Percentiles rank a stretch among this genome's conserved stretches.
Evolutionary conservation across 345 rosid genomes (phyloP).

Genomic region (Erodium maritimum): DNA sequence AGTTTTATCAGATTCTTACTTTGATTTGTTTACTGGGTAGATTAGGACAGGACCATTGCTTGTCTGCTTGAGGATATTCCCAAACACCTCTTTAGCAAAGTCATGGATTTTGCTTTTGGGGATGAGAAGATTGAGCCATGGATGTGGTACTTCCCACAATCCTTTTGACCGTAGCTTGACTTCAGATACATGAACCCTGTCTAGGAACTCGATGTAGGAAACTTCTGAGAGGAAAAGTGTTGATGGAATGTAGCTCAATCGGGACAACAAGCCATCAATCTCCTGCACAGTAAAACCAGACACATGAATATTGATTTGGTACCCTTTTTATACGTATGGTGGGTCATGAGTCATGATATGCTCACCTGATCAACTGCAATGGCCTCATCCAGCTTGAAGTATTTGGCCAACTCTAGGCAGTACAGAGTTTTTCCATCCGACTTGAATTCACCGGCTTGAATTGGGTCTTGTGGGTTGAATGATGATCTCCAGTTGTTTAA

Average conservation of each 20-base stretch:
- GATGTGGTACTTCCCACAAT: constrained; percentile 95
- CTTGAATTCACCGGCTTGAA: constrained; percentile 63
- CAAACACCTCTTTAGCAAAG: constrained; percentile 69
- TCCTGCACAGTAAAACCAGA: constrained; percentile 42
- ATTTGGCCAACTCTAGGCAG: constrained; percentile 84
- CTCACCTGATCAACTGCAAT: constrained; percentile 44
- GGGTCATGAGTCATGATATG: constrained; percentile 10
- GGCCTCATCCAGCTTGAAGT: constrained; percentile 34
- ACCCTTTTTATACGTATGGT: neutral
- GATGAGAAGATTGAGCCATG: constrained; percentile 94
- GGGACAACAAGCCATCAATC: constrained; percentile 38
- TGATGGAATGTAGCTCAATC: constrained; percentile 52
- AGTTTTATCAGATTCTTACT: constrained; percentile 31
- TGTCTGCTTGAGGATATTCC: constrained; percentile 60
- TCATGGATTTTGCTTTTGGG: constrained; percentile 55
- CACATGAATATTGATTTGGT: neutral
- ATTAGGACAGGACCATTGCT: constrained; percentile 92
- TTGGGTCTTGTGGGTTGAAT: constrained; percentile 65
- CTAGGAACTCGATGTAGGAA: constrained; percentile 66
- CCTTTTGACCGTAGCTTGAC: constrained; percentile 70
- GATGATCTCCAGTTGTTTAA: constrained; percentile 77
- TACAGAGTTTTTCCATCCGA: constrained; percentile 68
- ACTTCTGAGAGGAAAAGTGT: constrained; percentile 70
- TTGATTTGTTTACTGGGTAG: constrained; percentile 85
- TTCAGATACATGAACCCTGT: constrained; percentile 87